These are phyloP conservation scores for Mesembryanthemum crystallinum DNA, from an alignment of 148 eudicot genomes.

Conservation along the genomic window DNA sequence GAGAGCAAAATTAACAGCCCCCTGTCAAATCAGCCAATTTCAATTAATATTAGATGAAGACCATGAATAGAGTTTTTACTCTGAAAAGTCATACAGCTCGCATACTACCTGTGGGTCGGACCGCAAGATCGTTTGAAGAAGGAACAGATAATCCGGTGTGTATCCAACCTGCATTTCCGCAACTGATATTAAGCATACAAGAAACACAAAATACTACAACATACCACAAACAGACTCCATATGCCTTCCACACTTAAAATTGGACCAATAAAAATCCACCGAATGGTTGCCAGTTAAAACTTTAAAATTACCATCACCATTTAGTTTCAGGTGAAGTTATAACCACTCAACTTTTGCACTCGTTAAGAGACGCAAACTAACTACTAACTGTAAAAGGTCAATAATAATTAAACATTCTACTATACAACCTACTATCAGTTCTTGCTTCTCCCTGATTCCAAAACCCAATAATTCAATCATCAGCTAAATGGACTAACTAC, in stretches of 20 bases:
- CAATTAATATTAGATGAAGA: constrained; percentile 1
- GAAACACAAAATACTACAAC: not conserved
- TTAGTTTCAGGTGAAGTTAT: no score
- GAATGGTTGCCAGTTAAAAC: not conserved
- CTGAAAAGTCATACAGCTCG: not conserved
- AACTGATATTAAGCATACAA: not conserved
- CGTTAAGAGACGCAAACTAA: not conserved
- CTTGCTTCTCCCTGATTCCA: not conserved
- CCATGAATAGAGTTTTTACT: not conserved
- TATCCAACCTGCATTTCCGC: constrained; percentile 70
- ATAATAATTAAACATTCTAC: no score
- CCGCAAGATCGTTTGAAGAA: constrained; percentile 92
- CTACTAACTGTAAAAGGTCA: not conserved
- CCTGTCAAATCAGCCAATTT: constrained; percentile 45
- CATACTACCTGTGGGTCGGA: constrained; percentile 81
- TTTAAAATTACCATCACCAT: not conserved
- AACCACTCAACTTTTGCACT: not conserved
- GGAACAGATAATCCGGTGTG: constrained; percentile 90
- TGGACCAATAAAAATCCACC: not conserved
- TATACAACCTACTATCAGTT: no score
- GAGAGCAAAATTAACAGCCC: constrained; percentile 93
- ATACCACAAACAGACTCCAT: not conserved
- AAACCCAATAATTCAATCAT: not conserved
- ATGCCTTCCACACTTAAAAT: not conserved
- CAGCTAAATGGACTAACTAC: not conserved